phyloP scores from a whole-genome alignment of 345 rosid genomes.

The Brassica incana region DNA sequence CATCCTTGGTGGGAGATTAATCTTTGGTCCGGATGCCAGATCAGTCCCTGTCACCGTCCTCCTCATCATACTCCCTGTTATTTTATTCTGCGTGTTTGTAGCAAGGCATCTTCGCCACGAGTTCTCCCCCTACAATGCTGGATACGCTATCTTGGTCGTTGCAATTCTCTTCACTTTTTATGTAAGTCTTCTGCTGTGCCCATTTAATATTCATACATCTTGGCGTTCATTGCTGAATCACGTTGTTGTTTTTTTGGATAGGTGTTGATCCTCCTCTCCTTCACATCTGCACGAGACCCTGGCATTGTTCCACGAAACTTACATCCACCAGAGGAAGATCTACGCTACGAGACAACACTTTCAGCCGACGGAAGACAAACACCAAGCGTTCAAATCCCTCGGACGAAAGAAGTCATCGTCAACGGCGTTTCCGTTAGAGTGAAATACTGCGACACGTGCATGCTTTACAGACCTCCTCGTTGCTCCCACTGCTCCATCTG shows the following conservation, averaged over 20 bases:
- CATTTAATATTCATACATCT: neutral
- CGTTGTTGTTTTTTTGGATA: conserved; percentile 39
- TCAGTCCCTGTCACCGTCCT: conserved; percentile 73
- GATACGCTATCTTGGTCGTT: conserved; percentile 70
- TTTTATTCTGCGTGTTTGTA: conserved; percentile 82
- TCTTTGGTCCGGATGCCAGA: conserved; percentile 96
- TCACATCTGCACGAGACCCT: conserved; percentile 92
- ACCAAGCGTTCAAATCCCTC: conserved; percentile 79
- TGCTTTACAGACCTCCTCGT: conserved; percentile 97
- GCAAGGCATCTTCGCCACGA: conserved; percentile 92
- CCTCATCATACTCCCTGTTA: conserved; percentile 69
- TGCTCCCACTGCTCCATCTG: conserved; percentile 67
- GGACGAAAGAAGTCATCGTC: conserved; percentile 80
- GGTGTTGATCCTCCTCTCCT: conserved; percentile 81
- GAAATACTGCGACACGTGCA: conserved; percentile 96
- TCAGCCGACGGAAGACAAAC: conserved; percentile 79
- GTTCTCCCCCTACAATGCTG: conserved; percentile 73
- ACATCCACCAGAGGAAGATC: conserved; percentile 95
- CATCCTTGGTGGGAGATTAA: conserved; percentile 84
- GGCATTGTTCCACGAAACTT: conserved; percentile 87
- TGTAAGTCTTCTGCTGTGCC: conserved; percentile 50
- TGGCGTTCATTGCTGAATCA: conserved; percentile 1
- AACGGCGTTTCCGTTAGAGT: conserved; percentile 79
- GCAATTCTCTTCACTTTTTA: conserved; percentile 69
- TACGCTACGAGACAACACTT: conserved; percentile 57